phyloP scores from a whole-genome alignment of 139 green algal species.

The Micractinium sp. region DNA sequence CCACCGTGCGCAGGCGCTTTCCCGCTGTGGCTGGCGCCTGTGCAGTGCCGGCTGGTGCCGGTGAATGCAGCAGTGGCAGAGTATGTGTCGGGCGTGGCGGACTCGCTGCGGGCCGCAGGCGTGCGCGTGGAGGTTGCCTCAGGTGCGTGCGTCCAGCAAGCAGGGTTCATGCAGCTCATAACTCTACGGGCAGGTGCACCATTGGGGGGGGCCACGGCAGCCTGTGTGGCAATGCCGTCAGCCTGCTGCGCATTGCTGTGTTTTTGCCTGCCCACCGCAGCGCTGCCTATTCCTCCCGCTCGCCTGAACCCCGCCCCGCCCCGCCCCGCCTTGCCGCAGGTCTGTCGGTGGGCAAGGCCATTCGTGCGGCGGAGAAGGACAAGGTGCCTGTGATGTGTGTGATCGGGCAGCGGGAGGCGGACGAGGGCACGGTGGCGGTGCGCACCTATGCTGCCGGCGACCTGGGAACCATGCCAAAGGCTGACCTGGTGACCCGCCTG shows the following conservation, averaged over 20 bases:
- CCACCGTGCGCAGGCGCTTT: slow-evolving; percentile 12
- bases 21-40: slow-evolving; percentile 54
- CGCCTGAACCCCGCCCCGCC: neutral
- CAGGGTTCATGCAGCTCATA: neutral
- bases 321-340: slow-evolving; percentile 11
- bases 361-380: slow-evolving; percentile 81
- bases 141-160: slow-evolving; percentile 24
- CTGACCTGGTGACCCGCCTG: slow-evolving; percentile 40
- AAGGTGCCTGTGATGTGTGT: slow-evolving; percentile 91
- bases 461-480: slow-evolving; percentile 55
- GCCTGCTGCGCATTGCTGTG: neutral
- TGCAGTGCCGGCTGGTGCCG: slow-evolving; percentile 81
- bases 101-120: slow-evolving; percentile 61
- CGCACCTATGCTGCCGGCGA: slow-evolving; percentile 73
- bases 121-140: slow-evolving; percentile 69
- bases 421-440: slow-evolving; percentile 67
- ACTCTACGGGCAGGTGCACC: too few relatives aligned
- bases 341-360: slow-evolving; percentile 64
- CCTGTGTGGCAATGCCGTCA: neutral
- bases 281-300: neutral
- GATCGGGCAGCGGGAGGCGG: slow-evolving; percentile 79
- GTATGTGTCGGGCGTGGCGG: slow-evolving; percentile 74
- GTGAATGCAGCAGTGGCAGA: slow-evolving; percentile 76
- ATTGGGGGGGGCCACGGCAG: too few relatives aligned
- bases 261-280: neutral